Evolutionary conservation across 345 rosid genomes (phyloP), one percentile per base, ranked within the genome.

Genomic region (Geranium rotundifolium): DNA sequence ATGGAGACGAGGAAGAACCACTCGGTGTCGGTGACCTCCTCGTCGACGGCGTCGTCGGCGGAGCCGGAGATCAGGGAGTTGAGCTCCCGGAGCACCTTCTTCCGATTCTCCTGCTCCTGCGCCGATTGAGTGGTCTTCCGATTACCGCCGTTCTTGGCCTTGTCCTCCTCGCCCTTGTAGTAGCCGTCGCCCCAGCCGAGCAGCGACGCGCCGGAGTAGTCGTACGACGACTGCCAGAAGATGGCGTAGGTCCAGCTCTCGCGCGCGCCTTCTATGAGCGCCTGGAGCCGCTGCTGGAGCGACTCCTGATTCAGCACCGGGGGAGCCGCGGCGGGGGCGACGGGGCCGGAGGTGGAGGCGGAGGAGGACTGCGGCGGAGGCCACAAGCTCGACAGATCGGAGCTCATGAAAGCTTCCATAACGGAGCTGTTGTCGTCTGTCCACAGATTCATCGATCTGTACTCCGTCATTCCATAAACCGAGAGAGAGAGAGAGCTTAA

Each of bases 141-240:
- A n/a, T 67, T 63, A 65, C 58, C 60, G 58, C 70, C 82, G 19
- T 65, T 41, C 65, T 89, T 82, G 4, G 72, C 65, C 63, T 85
- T 91, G 30, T 83, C 88, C 46, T 84, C 92, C 52, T 89, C 96
- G 1, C 95, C 98, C 60, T 83, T 89, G 71, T 92, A 95, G 66
- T 88, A 95, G 5, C 96, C 98, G 72, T 92, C 96, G 27, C 96
- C 96, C 98, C 95, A 92, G 0, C 82, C 89, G 4, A 91, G 75
- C 12, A 88, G 71, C 5, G 89, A 59, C 0, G 80, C 58, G 68
- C 83, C 84, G 31, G 89, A 66, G 75, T 75, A 88, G 59, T 90
- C 97, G 50, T 74, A 84, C 2, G 96, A 90, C 29, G 82, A 75
- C 73, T 89, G 98, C 98, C 98, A 92, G 74, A 87, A 92, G 46